Percentiles rank a stretch among this genome's conserved stretches.
Evolutionary conservation across 1,284 basidiomycete species (phyloP).

Genomic region (Moniliophthora roreri): DNA sequence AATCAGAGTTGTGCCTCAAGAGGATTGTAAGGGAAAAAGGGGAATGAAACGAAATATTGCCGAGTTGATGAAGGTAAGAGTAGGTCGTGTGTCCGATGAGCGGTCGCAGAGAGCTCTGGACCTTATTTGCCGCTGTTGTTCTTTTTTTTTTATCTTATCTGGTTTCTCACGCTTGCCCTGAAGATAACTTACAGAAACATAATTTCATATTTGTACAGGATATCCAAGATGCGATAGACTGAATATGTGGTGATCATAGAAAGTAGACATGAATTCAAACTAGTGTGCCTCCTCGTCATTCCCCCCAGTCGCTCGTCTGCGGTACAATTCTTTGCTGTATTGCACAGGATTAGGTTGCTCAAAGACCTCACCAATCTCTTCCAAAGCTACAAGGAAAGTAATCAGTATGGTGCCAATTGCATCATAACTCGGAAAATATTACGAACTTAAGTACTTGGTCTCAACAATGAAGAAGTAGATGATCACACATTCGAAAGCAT

Average conservation of each 20-base stretch:
- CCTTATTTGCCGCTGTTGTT: no score
- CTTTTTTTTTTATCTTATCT: no score
- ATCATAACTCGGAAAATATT: no score
- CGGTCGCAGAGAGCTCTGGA: background rate
- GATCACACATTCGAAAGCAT: constrained; percentile 53
- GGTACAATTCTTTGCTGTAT: constrained; percentile 35
- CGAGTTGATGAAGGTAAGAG: no score
- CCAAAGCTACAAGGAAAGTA: no score
- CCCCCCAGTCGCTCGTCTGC: constrained; percentile 17
- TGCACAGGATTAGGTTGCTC: constrained; percentile 42
- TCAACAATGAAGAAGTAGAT: constrained; percentile 47
- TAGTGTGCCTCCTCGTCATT: constrained; percentile 11
- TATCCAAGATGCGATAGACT: no score
- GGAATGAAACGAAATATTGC: no score
- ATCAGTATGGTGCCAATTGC: no score
- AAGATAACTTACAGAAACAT: no score
- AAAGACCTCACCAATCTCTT: constrained; percentile 56
- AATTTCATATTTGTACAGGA: no score
- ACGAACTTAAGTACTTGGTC: constrained; percentile 47
- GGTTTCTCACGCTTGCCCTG: no score
- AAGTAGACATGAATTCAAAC: background rate
- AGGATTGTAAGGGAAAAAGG: background rate
- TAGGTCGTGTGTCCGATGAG: background rate
- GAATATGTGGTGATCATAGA: no score
- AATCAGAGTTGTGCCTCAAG: background rate